These are phyloP conservation scores for Batkoa obscura DNA, from an alignment of 371 early-diverging fungal species.

Conservation along the genomic window DNA sequence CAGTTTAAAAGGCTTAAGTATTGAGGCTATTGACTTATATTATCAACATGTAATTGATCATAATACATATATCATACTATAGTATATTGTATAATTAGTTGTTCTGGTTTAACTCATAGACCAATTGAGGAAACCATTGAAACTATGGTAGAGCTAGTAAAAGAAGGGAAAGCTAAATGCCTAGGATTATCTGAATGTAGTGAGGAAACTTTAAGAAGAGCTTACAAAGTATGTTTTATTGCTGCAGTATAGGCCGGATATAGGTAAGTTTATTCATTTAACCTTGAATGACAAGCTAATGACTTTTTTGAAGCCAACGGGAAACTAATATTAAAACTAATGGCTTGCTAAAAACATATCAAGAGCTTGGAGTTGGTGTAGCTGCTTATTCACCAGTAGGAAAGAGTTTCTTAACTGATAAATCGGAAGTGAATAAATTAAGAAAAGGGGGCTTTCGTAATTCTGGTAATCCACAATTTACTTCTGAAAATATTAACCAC, in stretches of 20 bases:
- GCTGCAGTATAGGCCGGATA: not conserved
- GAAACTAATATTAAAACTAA: not conserved
- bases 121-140: not conserved
- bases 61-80: not conserved
- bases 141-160: not conserved
- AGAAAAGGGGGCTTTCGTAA: not conserved
- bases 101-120: too few species aligned
- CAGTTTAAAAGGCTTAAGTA: not conserved
- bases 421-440: not conserved
- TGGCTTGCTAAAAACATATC: not conserved
- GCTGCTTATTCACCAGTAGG: not conserved
- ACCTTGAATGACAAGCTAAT: not conserved
- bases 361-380: not conserved
- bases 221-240: not conserved
- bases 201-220: not conserved
- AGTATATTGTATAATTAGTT: too few species aligned
- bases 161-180: not conserved
- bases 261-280: not conserved
- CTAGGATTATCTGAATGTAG: not conserved
- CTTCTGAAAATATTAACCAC: not conserved
- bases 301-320: not conserved
- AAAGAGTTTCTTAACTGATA: not conserved
- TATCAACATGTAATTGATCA: not conserved
- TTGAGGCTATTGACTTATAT: not conserved
- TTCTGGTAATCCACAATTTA: not conserved